Evolutionary conservation across 2,329 filamentous ascomycete genomes (phyloP), one percentile per base, ranked within the genome.

Genomic region (Sclerotinia borealis): DNA sequence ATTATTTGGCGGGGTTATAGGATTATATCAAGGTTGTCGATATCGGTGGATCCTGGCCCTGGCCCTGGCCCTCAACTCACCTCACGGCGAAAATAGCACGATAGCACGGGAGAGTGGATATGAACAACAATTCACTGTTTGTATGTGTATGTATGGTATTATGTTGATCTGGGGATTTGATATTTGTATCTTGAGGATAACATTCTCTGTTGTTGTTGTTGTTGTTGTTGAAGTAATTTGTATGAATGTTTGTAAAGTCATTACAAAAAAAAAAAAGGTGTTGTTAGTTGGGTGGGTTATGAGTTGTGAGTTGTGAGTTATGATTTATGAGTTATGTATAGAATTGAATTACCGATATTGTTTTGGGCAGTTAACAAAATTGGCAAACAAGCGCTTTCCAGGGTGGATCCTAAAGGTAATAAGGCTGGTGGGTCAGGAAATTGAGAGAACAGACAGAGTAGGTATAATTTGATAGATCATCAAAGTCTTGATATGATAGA

Each of bases 11-110:
- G 70, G 69, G 69, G 68, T 67, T 50, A 66, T 64, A 64, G 65
- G 61, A 63, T 61, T 72, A 70, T 69, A 64, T 64, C 70, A 65
- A 72, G 71, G 68, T 71, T 70, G 68, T 63, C 64, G 64, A 70
- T 69, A 70, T 65, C 61, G 66, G 68, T 66, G 62, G 61, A 65
- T 67, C 65, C 68, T 67, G 50, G 69, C 56, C 63, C 45, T n/a
- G n/a, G n/a, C n/a, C n/a, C n/a, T n/a, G n/a, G n/a, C n/a, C n/a
- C n/a, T n/a, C n/a, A n/a, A n/a, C n/a, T 54, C 50, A 48, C 36
- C 61, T 50, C 50, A 43, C 36, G 22, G 31, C 41, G 39, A 45
- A 55, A 58, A 62, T 55, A 58, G 41, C 60, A 62, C 31, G 50
- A 62, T 55, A 58, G 41, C 60, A 62, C 31, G 50, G 41, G 50